A percentile compares a stretch with the other conserved stretches of the same genome.
phyloP scores from a whole-genome alignment of 2,329 filamentous ascomycete species.

The Coleophoma cylindrospora region DNA sequence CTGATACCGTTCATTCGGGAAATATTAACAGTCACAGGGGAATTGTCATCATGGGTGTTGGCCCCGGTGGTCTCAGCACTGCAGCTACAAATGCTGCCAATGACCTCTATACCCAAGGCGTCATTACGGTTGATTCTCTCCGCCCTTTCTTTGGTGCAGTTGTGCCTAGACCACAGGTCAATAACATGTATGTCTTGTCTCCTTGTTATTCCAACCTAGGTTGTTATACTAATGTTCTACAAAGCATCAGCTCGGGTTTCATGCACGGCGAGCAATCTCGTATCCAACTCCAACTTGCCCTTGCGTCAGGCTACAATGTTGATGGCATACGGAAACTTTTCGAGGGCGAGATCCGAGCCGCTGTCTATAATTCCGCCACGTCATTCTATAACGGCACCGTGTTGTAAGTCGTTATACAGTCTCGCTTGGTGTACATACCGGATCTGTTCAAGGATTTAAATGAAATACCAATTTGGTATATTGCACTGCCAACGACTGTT shows the following conservation, averaged over 20 bases:
- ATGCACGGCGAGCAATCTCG: background rate
- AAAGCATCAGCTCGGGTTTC: background rate
- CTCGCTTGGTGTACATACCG: no score
- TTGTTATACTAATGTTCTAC: background rate
- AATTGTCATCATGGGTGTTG: background rate
- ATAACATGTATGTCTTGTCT: background rate
- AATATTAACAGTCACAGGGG: background rate
- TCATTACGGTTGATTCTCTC: background rate
- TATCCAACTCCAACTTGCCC: background rate
- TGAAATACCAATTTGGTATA: no score
- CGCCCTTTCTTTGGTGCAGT: background rate
- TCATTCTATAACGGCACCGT: background rate
- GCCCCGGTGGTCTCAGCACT: background rate
- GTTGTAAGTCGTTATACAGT: background rate
- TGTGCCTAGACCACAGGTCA: background rate
- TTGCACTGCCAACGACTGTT: no score
- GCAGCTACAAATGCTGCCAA: background rate
- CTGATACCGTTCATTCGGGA: background rate
- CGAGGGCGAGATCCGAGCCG: background rate
- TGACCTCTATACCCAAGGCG: background rate
- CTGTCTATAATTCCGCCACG: background rate
- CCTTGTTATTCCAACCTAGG: background rate
- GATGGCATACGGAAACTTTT: background rate
- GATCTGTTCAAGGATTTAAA: no score
- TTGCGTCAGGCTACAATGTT: background rate